Percentiles rank a stretch among this genome's conserved stretches.
Conservation (phyloP, 169 alveolate species). For the Eimeria mitis region DNA sequence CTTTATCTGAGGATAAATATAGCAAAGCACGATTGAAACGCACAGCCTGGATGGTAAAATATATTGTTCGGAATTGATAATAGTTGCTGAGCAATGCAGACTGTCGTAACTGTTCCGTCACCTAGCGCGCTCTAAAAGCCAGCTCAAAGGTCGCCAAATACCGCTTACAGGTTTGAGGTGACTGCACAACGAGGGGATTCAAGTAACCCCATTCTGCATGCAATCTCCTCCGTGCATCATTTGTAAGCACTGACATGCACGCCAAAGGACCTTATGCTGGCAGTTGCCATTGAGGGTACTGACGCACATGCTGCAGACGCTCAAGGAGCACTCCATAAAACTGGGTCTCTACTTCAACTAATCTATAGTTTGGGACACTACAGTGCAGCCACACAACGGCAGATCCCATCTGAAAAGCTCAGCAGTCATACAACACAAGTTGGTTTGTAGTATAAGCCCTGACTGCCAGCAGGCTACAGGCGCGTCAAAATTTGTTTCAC, state of each 20-base stretch:
- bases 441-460: neutral
- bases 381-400: neutral
- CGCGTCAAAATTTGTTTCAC: neutral
- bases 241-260: neutral
- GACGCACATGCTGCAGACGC: conserved; percentile 16
- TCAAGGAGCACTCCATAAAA: neutral
- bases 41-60: neutral
- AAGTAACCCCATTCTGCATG: neutral
- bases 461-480: neutral
- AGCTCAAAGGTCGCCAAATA: neutral
- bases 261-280: neutral
- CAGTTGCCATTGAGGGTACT: neutral
- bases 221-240: neutral
- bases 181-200: neutral
- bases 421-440: neutral
- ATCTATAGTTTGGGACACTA: neutral
- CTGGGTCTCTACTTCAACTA: neutral
- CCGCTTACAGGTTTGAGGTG: neutral
- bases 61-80: neutral
- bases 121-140: neutral
- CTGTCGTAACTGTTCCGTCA: neutral
- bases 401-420: neutral
- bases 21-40: neutral
- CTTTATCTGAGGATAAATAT: neutral
- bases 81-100: neutral